Evolutionary conservation across 805 yeast genomes (phyloP), one percentile per base, ranked within the genome.

Genomic region (Sporopachydermia lactativora): DNA sequence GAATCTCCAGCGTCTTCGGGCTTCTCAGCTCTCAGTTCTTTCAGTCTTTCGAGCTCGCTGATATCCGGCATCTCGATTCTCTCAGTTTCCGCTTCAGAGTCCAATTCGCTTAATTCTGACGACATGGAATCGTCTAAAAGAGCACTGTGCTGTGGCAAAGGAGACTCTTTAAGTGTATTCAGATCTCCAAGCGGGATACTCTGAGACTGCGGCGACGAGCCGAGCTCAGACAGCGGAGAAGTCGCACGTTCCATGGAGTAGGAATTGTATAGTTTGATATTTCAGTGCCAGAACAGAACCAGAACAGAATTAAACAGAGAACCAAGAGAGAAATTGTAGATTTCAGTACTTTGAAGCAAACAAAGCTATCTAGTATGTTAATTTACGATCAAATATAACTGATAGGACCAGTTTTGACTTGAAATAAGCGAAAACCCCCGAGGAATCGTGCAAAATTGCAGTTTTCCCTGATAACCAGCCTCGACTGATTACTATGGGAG

Each of bases 41-140:
- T 24, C 19, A 15, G 18, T 31, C 38, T 41, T 41, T 19, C 35
- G 34, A 15, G 19, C 34, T 18, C 35, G 39, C 18, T 42, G 34
- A 15, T 16, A 18, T 15, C 4, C 17, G 19, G 14, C 40, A 28
- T 39, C n/a, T 24, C 89, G 83, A 85, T 75, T 50, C 74, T 79
- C 53, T 86, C 96, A 0, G 96, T 86, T 55, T 86, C 96, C 14
- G 92, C 95, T 58, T 86, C 96, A 13, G 92, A 79, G 42, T 68
- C 76, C 43, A 73, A 65, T 41, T 73, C 80, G 38, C 72, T 75
- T 46, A 74, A 57, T 42, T 74, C 81, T 35, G 67, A 62, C 14
- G 54, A 57, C 47, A 18, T 39, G 44, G 19, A 51, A 41, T 40
- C 59, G 18, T 4, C 5, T 6, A 4, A 15, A 4, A 17, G 6